These are phyloP conservation scores for Chenopodium berlandieri DNA, from an alignment of 148 eudicot genomes.

Conservation along the genomic window DNA sequence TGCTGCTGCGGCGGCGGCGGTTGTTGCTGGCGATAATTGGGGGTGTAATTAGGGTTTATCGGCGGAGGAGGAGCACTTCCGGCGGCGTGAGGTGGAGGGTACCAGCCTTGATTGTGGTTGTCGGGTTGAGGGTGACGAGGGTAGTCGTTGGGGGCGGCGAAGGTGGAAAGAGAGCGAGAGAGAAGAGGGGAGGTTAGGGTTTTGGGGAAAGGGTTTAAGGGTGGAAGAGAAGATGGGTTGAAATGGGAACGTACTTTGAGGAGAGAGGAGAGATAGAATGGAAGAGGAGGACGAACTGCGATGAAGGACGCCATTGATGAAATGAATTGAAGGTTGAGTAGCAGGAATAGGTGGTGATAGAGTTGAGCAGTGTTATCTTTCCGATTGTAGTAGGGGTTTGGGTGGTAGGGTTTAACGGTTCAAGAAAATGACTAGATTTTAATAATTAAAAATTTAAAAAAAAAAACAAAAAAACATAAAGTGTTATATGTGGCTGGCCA, in stretches of 20 bases:
- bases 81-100: slow-evolving; percentile 22
- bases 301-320: slow-evolving; percentile 48
- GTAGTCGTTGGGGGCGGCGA: slow-evolving; percentile 17
- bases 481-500: too few relatives aligned
- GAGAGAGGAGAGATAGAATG: slow-evolving; percentile 26
- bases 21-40: slow-evolving; percentile 29
- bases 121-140: slow-evolving; percentile 15
- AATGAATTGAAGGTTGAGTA: not conserved
- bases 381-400: not conserved
- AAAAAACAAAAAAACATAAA: too few relatives aligned
- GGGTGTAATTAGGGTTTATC: slow-evolving; percentile 32
- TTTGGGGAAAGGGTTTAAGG: slow-evolving; percentile 21
- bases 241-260: slow-evolving; percentile 36
- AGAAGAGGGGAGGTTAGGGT: slow-evolving; percentile 19
- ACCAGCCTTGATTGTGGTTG: slow-evolving; percentile 28
- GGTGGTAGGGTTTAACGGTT: not conserved
- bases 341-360: not conserved
- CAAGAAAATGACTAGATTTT: too few relatives aligned
- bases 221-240: slow-evolving; percentile 22
- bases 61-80: not conserved
- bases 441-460: too few relatives aligned
- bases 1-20: slow-evolving; percentile 2
- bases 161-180: slow-evolving; percentile 27
- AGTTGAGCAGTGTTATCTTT: not conserved
- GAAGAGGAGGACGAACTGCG: slow-evolving; percentile 42